These are phyloP conservation scores for Phialophora verrucosa DNA, from an alignment of 2,329 filamentous ascomycete species.

Conservation along the genomic window DNA sequence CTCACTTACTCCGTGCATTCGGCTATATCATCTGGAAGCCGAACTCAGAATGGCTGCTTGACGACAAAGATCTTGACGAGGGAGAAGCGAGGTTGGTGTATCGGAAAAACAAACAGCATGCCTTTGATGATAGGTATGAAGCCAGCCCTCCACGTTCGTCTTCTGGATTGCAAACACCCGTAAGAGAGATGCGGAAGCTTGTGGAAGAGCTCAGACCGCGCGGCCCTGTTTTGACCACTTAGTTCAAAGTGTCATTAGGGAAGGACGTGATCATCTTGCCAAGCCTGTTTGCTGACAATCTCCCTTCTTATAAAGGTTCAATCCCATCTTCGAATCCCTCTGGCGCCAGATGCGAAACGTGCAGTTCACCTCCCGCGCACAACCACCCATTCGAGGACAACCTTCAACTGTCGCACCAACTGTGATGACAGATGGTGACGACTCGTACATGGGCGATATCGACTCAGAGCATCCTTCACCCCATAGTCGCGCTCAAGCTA, in stretches of 20 bases:
- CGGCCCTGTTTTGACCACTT: background rate
- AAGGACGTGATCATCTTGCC: background rate
- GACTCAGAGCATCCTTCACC: slow-evolving; percentile 6
- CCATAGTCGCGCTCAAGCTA: slow-evolving; percentile 5
- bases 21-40: slow-evolving; percentile 31
- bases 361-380: slow-evolving; percentile 23
- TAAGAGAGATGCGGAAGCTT: background rate
- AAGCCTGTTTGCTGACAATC: background rate
- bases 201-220: background rate
- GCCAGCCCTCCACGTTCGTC: background rate
- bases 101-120: slow-evolving; percentile 13
- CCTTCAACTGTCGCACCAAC: background rate
- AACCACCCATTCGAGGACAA: background rate
- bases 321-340: slow-evolving; percentile 25
- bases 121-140: slow-evolving; percentile 24
- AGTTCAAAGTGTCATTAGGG: background rate
- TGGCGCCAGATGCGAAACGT: slow-evolving; percentile 35
- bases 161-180: background rate
- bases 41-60: slow-evolving; percentile 29
- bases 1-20: slow-evolving; percentile 25
- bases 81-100: slow-evolving; percentile 31
- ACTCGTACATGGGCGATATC: slow-evolving; percentile 11
- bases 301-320: slow-evolving; percentile 25
- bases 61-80: slow-evolving; percentile 22
- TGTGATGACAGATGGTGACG: slow-evolving; percentile 7